Evolutionary conservation across 2,329 filamentous ascomycete genomes (phyloP), one percentile per base, ranked within the genome.

Genomic region (Talaromyces sp.): DNA sequence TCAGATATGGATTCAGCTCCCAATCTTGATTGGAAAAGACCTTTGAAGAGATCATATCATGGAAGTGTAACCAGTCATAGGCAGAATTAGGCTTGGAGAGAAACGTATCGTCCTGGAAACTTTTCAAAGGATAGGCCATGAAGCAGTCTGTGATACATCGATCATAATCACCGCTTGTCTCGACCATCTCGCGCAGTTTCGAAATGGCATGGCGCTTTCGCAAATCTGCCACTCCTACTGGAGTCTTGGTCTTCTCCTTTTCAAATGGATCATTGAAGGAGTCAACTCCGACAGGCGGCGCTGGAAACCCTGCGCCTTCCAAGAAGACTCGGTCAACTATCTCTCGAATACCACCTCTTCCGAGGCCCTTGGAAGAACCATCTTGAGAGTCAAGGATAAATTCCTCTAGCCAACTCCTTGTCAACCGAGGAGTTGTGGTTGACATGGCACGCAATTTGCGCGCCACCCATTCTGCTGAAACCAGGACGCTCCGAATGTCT

Each of bases 61-160:
- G 90, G 75, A 99, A 98, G 73, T 96, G 82, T 59, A 99, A 84
- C 95, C 95, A 99, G 70, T 97, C 93, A 73, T 96, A 96, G 0
- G 91, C 91, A 1, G 84, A 79, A 65, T 89, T 87, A 0, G 96
- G 96, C 71, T 99, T 99, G 35, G 88, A 90, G 32, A 99, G 86
- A 66, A 91, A 89, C 0, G 88, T 89, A 74, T 99, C 95, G 72
- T 99, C 95, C 77, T 97, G 96, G 75, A 89, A 99, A 21, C 92
- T 87, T 67, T 92, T 90, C 49, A 86, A 86, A 0, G 93, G 92
- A 73, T 96, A 99, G 65, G 89, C 84, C 24, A 89, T 82, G 70
- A 97, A 96, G 67, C 96, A 88, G 64, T 98, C 83, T 13, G 81
- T 81, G 54, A 86, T 75, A 66, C 87, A 84, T 46, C 84, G 81